phyloP scores from a whole-genome alignment of 768 basidiomycete genomes.

The Sarcodon aspratus region DNA sequence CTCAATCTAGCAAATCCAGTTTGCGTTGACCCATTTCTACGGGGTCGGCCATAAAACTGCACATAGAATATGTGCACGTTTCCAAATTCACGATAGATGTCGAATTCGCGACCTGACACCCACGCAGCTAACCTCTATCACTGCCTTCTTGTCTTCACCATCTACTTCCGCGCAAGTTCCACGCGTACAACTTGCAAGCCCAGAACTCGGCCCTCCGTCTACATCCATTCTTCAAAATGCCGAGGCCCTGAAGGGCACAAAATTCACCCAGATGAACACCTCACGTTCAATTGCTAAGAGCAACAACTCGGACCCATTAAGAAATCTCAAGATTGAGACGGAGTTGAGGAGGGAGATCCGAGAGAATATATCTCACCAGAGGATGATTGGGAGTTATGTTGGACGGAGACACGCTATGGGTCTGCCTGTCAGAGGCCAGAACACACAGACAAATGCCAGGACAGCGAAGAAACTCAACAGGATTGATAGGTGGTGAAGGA shows the following conservation, averaged over 20 bases:
- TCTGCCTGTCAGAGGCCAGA: slow-evolving; percentile 90
- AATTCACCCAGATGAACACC: background rate
- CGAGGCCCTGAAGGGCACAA: slow-evolving; percentile 1
- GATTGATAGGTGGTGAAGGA: slow-evolving; percentile 44
- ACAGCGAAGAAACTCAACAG: slow-evolving; percentile 89
- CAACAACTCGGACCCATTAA: slow-evolving; percentile 46
- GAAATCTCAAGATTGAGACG: slow-evolving; percentile 73
- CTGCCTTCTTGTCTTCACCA: slow-evolving; percentile 90
- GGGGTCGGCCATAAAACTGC: slow-evolving; percentile 74
- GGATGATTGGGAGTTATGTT: slow-evolving; percentile 90
- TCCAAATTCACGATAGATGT: slow-evolving; percentile 82
- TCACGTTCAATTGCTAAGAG: slow-evolving; percentile 2
- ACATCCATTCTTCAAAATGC: slow-evolving; percentile 10
- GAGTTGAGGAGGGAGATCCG: slow-evolving; percentile 74
- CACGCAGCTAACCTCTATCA: slow-evolving; percentile 81
- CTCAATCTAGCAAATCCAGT: slow-evolving; percentile 30
- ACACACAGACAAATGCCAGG: slow-evolving; percentile 81
- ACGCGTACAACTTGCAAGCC: slow-evolving; percentile 52
- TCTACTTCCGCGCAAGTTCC: slow-evolving; percentile 58
- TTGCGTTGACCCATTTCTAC: slow-evolving; percentile 85
- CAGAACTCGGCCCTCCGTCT: slow-evolving; percentile 30
- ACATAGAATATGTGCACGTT: slow-evolving; percentile 77
- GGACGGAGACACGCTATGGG: slow-evolving; percentile 91
- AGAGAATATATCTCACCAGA: slow-evolving; percentile 88
- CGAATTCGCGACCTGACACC: slow-evolving; percentile 76